Evolutionary conservation across 257 asterid genomes (phyloP).

Genomic region (Ophiorrhiza pumila): DNA sequence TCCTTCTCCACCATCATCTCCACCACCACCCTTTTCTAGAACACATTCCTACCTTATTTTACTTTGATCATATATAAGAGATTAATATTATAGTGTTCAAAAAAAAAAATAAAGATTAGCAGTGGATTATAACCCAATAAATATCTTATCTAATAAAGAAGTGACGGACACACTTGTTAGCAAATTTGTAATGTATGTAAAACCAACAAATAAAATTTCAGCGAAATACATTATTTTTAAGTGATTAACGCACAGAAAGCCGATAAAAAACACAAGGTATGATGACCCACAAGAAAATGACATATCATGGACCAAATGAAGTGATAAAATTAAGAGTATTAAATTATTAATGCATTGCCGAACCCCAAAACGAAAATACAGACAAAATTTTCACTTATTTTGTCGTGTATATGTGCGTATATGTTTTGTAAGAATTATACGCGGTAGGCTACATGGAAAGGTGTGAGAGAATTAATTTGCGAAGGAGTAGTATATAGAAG

Average conservation of each 20-base stretch:
- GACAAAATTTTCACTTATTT: background rate
- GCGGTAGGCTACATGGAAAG: constrained; percentile 4
- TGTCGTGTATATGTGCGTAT: too few species aligned
- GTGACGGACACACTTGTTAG: background rate
- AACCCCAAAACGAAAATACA: background rate
- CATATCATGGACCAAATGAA: constrained; percentile 7
- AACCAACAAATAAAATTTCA: background rate
- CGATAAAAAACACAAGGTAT: constrained; percentile 14
- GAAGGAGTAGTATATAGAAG: background rate
- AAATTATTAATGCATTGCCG: constrained; percentile 13
- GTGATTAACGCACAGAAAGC: constrained; percentile 2
- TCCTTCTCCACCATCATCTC: too few species aligned
- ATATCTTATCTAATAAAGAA: background rate
- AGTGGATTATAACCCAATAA: background rate
- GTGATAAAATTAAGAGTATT: too few species aligned
- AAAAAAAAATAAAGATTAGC: background rate
- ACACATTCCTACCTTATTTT: too few species aligned
- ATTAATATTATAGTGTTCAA: background rate
- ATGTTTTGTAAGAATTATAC: too few species aligned
- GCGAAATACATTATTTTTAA: background rate
- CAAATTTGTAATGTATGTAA: background rate
- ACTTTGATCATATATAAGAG: too few species aligned
- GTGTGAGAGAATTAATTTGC: background rate
- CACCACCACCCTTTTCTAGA: too few species aligned
- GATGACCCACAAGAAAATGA: constrained; percentile 19